Percentiles rank a stretch among this genome's conserved stretches.
phyloP scores from a whole-genome alignment of 176 grass and related monocot species.

The Oryza glaberrima region DNA sequence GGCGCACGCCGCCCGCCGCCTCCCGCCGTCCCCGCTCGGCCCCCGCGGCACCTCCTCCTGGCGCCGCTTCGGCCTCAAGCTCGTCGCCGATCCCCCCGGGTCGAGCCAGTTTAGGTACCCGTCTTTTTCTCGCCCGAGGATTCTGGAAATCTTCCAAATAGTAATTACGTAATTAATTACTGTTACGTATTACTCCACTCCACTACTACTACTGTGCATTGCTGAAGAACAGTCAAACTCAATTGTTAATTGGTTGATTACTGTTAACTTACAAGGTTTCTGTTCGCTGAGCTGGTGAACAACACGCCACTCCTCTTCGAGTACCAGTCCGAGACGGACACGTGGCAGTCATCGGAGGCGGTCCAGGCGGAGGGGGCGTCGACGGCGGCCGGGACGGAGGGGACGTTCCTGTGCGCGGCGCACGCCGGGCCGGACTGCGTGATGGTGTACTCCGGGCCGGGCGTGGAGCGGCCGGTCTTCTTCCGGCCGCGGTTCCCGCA shows the following conservation, averaged over 20 bases:
- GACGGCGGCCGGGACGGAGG: neutral
- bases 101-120: constrained; percentile 64
- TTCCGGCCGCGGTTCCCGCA: constrained; percentile 77
- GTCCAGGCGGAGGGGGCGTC: neutral
- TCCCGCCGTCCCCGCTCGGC: constrained; percentile 86
- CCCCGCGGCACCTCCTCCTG: constrained; percentile 91
- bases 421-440: constrained; percentile 70
- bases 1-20: constrained; percentile 49
- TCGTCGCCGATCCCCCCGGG: constrained; percentile 72
- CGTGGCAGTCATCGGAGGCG: constrained; percentile 65
- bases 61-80: constrained; percentile 86
- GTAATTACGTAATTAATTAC: neutral
- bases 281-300: constrained; percentile 86
- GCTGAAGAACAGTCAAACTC: neutral
- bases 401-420: constrained; percentile 66
- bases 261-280: constrained; percentile 47
- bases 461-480: constrained; percentile 44
- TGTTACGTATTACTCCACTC: neutral
- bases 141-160: constrained; percentile 23
- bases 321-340: constrained; percentile 73
- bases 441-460: constrained; percentile 50
- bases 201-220: neutral
- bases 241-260: neutral
- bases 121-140: constrained; percentile 34
- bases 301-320: constrained; percentile 73